phyloP scores from a whole-genome alignment of 441 rosid species.

The Daphne laureola region DNA sequence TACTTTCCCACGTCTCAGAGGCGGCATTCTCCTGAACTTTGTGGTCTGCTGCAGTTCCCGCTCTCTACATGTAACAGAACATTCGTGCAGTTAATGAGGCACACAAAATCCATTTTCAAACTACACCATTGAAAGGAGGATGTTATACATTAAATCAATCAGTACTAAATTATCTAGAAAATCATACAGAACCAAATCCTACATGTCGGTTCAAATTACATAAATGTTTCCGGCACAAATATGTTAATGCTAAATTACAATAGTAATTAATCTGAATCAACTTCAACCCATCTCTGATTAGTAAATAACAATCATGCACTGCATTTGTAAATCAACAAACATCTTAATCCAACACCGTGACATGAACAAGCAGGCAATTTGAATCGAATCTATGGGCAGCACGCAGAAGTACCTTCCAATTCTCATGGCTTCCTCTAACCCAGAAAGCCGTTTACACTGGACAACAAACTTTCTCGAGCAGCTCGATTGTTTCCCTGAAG shows the following conservation, averaged over 20 bases:
- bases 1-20: constrained; percentile 74
- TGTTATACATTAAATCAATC: not conserved
- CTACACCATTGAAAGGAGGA: not conserved
- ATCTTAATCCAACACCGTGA: not conserved
- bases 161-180: not conserved
- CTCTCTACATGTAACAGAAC: constrained; percentile 28
- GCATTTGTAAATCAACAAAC: not conserved
- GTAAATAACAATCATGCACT: not conserved
- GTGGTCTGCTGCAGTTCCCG: constrained; percentile 40
- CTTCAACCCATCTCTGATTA: not conserved
- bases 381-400: not conserved
- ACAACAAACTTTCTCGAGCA: constrained; percentile 23
- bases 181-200: not conserved
- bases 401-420: constrained; percentile 36
- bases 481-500: constrained; percentile 25
- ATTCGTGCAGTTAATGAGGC: constrained; percentile 1
- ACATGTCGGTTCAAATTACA: not conserved
- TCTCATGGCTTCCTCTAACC: constrained; percentile 69
- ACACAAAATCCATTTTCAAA: constrained; percentile 7
- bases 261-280: not conserved
- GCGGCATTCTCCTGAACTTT: constrained; percentile 43
- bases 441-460: constrained; percentile 44
- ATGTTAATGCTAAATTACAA: not conserved
- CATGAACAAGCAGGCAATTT: not conserved
- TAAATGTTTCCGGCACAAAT: not conserved